phyloP scores from a whole-genome alignment of 495 filamentous ascomycete genomes.

The Podospora sp. region DNA sequence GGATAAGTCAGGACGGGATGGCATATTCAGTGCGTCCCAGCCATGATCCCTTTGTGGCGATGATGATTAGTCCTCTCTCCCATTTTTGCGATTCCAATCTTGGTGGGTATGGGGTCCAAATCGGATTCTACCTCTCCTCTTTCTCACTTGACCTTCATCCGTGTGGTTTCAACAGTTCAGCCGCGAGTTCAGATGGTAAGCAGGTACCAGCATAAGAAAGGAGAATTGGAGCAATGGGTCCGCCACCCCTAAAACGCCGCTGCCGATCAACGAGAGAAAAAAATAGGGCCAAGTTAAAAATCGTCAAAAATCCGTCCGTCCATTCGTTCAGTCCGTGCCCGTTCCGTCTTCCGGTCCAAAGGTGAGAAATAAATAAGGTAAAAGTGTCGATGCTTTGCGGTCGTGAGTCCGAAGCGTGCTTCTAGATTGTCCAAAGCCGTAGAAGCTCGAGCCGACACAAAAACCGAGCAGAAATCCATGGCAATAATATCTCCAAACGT shows the following conservation, averaged over 20 bases:
- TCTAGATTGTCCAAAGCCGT: neutral
- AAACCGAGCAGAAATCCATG: slow-evolving; percentile 13
- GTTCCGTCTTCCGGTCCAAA: slow-evolving; percentile 19
- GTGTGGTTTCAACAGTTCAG: neutral
- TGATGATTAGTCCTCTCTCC: slow-evolving; percentile 11
- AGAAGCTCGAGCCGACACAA: slow-evolving; percentile 8
- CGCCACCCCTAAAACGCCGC: slow-evolving; percentile 14
- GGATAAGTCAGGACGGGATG: neutral
- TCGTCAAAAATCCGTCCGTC: slow-evolving; percentile 16
- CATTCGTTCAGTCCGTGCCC: slow-evolving; percentile 15
- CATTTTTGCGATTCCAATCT: slow-evolving; percentile 17
- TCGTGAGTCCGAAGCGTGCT: slow-evolving; percentile 4
- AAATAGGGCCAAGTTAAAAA: slow-evolving; percentile 12
- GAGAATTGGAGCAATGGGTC: slow-evolving; percentile 12
- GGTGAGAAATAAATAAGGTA: slow-evolving; percentile 4
- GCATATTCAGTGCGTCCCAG: neutral
- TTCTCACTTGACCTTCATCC: neutral
- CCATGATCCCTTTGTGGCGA: neutral
- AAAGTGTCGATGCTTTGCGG: slow-evolving; percentile 8
- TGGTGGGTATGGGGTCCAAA: neutral
- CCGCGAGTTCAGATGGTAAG: neutral
- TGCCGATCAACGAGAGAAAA: neutral
- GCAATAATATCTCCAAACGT: slow-evolving; percentile 14
- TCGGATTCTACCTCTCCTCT: neutral
- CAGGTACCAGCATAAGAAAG: neutral